Conservation (phyloP, 139 green algal species). For the Eudorina sp. region DNA sequence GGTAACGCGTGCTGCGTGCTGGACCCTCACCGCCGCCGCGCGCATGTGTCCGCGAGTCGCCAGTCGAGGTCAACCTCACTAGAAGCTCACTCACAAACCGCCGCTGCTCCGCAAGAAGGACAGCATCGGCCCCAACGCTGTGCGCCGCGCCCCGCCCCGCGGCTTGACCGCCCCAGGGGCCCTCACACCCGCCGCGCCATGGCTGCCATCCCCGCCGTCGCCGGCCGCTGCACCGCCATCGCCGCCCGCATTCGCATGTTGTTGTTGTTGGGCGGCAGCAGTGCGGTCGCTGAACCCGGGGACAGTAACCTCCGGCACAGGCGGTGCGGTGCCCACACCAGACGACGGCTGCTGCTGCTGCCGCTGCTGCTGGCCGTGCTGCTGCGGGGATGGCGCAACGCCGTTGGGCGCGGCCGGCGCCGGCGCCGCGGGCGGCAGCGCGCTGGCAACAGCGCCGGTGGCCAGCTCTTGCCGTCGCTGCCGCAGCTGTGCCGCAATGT, state of each 20-base stretch:
- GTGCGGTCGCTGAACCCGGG: background rate
- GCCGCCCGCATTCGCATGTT: too few species aligned
- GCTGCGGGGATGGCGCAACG: background rate
- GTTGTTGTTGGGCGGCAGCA: background rate
- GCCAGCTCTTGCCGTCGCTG: conserved; percentile 1
- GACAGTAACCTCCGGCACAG: conserved; percentile 1
- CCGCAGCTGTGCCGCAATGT: conserved; percentile 37
- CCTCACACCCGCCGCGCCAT: background rate
- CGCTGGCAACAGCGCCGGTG: background rate
- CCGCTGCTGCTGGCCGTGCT: background rate
- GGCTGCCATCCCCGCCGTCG: background rate
- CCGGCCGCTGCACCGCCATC: background rate
- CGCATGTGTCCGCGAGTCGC: too few species aligned
- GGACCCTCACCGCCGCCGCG: too few species aligned
- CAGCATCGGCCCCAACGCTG: conserved; percentile 22
- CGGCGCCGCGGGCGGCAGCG: background rate
- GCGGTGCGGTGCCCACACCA: background rate
- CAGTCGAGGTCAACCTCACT: too few species aligned
- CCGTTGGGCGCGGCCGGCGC: background rate
- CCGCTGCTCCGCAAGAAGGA: conserved; percentile 15
- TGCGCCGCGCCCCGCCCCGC: conserved; percentile 23
- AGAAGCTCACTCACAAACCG: too few species aligned
- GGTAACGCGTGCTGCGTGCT: too few species aligned
- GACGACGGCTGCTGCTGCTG: background rate
- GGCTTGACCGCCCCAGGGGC: background rate